Conservation (phyloP, 179 eudicot species). For the Spergularia azorica region DNA sequence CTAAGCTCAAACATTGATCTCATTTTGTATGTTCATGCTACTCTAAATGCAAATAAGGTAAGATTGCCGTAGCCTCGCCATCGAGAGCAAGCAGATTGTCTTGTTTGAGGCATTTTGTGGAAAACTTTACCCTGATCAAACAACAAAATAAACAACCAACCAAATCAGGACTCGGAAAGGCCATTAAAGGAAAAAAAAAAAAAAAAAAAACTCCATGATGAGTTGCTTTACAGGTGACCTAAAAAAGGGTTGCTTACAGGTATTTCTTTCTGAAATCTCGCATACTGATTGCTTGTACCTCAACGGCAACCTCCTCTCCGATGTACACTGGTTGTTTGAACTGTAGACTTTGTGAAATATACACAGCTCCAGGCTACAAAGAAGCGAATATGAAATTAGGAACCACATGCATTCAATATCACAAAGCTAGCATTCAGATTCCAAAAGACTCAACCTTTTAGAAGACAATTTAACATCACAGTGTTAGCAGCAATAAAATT, state of each 20-base stretch:
- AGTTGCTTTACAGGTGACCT: no score
- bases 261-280: slow-evolving; percentile 49
- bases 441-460: no score
- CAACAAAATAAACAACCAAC: background rate
- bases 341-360: slow-evolving; percentile 64
- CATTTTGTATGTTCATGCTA: background rate
- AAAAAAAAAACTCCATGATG: background rate
- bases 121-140: slow-evolving; percentile 53
- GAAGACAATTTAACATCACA: no score
- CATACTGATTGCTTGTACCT: slow-evolving; percentile 48
- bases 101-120: slow-evolving; percentile 62
- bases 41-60: slow-evolving; percentile 37
- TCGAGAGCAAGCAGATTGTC: slow-evolving; percentile 45
- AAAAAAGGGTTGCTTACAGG: slow-evolving; percentile 44
- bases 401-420: background rate
- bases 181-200: background rate
- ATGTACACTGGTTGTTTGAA: slow-evolving; percentile 62
- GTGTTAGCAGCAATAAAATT: no score
- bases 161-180: background rate
- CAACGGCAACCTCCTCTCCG: slow-evolving; percentile 61
- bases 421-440: background rate
- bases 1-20: background rate
- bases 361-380: slow-evolving; percentile 76
- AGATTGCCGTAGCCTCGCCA: slow-evolving; percentile 65
- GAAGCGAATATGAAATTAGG: background rate